phyloP scores from a whole-genome alignment of 2,329 filamentous ascomycete genomes.

The Fragosphaeria purpurea region DNA sequence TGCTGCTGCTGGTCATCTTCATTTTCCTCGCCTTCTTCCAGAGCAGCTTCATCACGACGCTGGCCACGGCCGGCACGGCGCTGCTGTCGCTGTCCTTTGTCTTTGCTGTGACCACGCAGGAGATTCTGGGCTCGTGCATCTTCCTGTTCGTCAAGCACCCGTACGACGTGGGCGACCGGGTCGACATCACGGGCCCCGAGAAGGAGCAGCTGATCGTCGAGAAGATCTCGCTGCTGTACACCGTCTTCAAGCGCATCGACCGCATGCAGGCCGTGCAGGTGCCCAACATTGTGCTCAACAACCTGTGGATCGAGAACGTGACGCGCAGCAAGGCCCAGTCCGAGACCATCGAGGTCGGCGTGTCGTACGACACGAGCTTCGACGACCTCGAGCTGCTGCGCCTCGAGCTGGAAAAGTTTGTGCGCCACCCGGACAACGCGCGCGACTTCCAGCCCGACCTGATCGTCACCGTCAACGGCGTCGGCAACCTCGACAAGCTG shows the following conservation, averaged over 20 bases:
- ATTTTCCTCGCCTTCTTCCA: constrained; percentile 88
- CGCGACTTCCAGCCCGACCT: constrained; percentile 87
- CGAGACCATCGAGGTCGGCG: constrained; percentile 68
- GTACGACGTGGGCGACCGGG: constrained; percentile 88
- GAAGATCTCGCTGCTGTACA: constrained; percentile 88
- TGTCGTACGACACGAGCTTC: constrained; percentile 78
- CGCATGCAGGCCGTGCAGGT: constrained; percentile 73
- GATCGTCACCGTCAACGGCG: constrained; percentile 63
- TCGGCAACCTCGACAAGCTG: constrained; percentile 82
- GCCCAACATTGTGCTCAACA: constrained; percentile 87
- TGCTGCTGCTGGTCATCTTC: constrained; percentile 70
- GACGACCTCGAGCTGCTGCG: constrained; percentile 83
- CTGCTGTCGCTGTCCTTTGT: constrained; percentile 94
- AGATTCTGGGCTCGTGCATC: constrained; percentile 95
- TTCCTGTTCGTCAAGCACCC: constrained; percentile 99
- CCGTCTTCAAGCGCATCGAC: constrained; percentile 75
- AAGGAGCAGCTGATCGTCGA: constrained; percentile 69
- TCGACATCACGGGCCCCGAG: constrained; percentile 58
- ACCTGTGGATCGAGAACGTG: constrained; percentile 90
- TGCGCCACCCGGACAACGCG: constrained; percentile 70
- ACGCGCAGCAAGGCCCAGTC: constrained; percentile 86
- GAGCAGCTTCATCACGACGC: constrained; percentile 70
- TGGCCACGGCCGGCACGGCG: constrained; percentile 83
- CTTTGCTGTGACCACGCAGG: constrained; percentile 83
- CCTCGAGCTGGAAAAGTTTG: constrained; percentile 75